These are phyloP conservation scores for Tricholoma saponaceum DNA, from an alignment of 768 basidiomycete genomes.

Conservation along the genomic window DNA sequence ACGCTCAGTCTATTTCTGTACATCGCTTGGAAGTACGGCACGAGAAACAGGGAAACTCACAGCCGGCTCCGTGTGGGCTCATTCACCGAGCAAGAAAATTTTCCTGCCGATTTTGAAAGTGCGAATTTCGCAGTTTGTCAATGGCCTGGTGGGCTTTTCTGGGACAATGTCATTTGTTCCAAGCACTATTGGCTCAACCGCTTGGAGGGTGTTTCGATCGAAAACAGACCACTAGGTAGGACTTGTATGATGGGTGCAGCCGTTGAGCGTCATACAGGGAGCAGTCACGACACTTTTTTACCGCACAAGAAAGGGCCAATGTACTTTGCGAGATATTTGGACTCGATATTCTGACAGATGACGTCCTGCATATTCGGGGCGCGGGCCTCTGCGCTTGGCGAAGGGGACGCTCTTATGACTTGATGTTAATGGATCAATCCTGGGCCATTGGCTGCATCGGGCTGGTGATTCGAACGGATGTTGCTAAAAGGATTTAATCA, in stretches of 20 bases:
- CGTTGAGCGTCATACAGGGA: slow-evolving; percentile 8
- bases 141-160: slow-evolving; percentile 2
- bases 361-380: slow-evolving; percentile 5
- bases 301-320: slow-evolving; percentile 5
- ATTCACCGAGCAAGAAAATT: no score
- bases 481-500: no score
- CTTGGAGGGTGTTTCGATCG: not conserved
- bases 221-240: slow-evolving; percentile 2
- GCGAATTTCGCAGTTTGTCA: slow-evolving; percentile 7
- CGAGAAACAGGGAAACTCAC: not conserved
- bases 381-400: not conserved
- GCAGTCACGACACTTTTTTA: slow-evolving; percentile 5
- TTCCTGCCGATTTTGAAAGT: slow-evolving; percentile 6
- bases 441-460: no score
- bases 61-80: not conserved
- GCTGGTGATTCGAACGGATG: no score
- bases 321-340: slow-evolving; percentile 11
- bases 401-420: no score
- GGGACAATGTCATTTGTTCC: slow-evolving; percentile 6
- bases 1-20: not conserved
- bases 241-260: slow-evolving; percentile 7
- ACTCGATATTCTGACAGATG: slow-evolving; percentile 2
- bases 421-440: no score
- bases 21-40: slow-evolving; percentile 10
- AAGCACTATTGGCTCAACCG: slow-evolving; percentile 9